Base-by-base conservation (phyloP, 306 rosid species). In the Echinosophora koreensis region DNA sequence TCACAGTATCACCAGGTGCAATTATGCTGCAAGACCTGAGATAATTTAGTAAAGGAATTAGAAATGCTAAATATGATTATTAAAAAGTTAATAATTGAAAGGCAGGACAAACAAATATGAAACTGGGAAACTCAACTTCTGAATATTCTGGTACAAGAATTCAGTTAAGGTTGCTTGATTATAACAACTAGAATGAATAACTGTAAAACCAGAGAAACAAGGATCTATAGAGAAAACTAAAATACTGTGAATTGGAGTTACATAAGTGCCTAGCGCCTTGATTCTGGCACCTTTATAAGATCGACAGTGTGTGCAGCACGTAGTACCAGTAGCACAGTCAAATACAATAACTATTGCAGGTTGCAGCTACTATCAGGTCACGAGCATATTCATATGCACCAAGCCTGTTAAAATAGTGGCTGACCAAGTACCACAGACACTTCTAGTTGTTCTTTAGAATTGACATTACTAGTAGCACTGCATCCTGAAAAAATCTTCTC, bases 1-100 rank as follows among this genome's bases (percentile, higher is more conserved):
- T 91, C 50, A 95, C 88, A 16, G 95, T 84, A 82, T 95, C 97
- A 85, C 98, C 98, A 50, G 97, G 98, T 15, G 95, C 82, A 87
- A 92, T 80, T 65, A 85, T 82, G 81, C 97, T 89, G 81, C 74
- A 76, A 80, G 71, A 84, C 98, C 98, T 94, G 87, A 62, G 32
- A 81, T 73, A 52, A 69, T 76, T 61, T 42, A 57, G 37, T 69
- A 55, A 68, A 74, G 13, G 64, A 79, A 79, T 72, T 28, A 81
- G 61, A 78, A 64, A 76, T 63, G 15, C 35, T 52, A 50, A 79
- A 59, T 78, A 81, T 47, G 71, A 68, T 69, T 16, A 56, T 27
- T 61, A 18, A 37, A 75, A 77, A 50, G 56, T n/a, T 62, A 69
- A 68, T 49, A 16, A 81, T 51, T 32, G 12, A 77, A 66, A 17